These are phyloP conservation scores for Trichophyton mentagrophytes DNA, from an alignment of 2,329 filamentous ascomycete species.

Conservation along the genomic window DNA sequence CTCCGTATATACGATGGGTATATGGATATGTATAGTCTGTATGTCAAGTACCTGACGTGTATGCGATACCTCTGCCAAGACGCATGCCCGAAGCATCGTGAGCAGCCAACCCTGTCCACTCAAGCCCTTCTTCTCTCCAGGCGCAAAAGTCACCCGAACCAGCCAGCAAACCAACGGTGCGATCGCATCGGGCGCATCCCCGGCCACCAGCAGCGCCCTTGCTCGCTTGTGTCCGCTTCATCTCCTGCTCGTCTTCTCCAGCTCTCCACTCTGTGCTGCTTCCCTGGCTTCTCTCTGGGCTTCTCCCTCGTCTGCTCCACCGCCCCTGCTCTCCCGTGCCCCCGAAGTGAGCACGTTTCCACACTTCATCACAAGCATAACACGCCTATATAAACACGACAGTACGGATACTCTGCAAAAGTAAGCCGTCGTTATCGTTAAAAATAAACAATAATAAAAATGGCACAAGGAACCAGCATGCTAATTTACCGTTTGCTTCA, in stretches of 20 bases:
- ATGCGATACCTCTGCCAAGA: no score
- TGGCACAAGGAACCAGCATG: no score
- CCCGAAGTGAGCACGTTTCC: not conserved
- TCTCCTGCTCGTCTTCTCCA: not conserved
- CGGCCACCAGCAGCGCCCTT: not conserved
- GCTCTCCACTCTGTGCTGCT: not conserved
- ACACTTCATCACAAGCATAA: not conserved
- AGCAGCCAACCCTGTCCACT: not conserved
- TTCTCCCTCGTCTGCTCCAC: not conserved
- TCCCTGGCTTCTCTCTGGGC: no score
- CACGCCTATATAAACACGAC: not conserved
- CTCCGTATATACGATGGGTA: no score
- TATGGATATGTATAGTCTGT: no score
- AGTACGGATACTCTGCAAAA: no score
- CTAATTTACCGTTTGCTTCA: no score
- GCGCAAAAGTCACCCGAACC: not conserved
- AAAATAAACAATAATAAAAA: no score
- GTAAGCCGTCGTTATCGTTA: no score
- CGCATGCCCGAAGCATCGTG: no score
- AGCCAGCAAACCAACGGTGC: not conserved
- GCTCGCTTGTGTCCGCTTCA: not conserved
- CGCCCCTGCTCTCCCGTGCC: not conserved
- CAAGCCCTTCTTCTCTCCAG: no score
- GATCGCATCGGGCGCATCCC: not conserved
- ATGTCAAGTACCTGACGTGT: no score